Conservation (phyloP, 2,329 filamentous ascomycete species). For the Lachnellula cervina region DNA sequence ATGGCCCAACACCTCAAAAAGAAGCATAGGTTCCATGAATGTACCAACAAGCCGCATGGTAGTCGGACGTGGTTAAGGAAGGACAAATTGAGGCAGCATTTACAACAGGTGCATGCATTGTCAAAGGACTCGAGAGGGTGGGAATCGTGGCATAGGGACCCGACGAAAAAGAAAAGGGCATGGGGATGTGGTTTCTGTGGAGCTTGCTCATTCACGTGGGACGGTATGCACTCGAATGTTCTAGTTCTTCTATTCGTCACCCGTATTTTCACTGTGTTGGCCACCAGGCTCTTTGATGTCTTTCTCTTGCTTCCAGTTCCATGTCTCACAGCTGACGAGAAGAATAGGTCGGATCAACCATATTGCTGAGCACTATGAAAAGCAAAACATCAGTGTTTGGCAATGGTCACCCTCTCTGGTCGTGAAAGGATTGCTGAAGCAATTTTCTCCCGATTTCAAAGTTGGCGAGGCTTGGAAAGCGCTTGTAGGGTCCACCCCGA, state of each 20-base stretch:
- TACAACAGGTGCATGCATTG: conserved; percentile 18
- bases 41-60: conserved; percentile 6
- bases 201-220: conserved; percentile 17
- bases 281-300: not conserved
- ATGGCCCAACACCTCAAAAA: conserved; percentile 14
- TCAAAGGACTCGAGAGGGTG: conserved; percentile 9
- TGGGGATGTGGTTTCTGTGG: conserved; percentile 26
- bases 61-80: conserved; percentile 15
- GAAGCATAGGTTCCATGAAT: conserved; percentile 17
- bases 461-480: conserved; percentile 15
- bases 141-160: conserved; percentile 18
- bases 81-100: conserved; percentile 23
- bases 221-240: conserved; percentile 14
- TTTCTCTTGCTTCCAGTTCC: not conserved
- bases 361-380: conserved; percentile 24
- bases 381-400: conserved; percentile 6
- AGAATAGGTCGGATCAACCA: conserved; percentile 17
- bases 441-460: conserved; percentile 16
- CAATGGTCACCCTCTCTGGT: conserved; percentile 19
- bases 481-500: not conserved
- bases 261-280: not conserved
- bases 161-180: conserved; percentile 15
- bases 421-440: conserved; percentile 22
- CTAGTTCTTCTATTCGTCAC: not conserved
- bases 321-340: not conserved